These are phyloP conservation scores for Pelargonium myrrhifolium DNA, from an alignment of 441 rosid genomes.

Conservation along the genomic window DNA sequence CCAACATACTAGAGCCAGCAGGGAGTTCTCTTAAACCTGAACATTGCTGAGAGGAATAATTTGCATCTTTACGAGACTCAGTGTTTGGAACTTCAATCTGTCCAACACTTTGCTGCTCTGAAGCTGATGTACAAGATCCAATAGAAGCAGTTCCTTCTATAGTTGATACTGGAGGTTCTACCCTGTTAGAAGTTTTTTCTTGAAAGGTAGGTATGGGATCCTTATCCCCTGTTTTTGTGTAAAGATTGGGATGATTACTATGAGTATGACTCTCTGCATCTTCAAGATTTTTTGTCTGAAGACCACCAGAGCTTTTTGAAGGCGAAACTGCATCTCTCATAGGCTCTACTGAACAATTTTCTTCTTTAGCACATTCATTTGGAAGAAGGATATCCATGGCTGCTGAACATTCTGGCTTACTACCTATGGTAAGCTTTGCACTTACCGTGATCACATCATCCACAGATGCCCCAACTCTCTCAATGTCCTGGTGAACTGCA, in stretches of 20 bases:
- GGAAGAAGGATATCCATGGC: conserved; percentile 29
- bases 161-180: conserved; percentile 26
- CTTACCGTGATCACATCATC: conserved; percentile 24
- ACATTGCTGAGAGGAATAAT: conserved; percentile 21
- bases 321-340: conserved; percentile 27
- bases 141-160: conserved; percentile 26
- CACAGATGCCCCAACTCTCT: conserved; percentile 25
- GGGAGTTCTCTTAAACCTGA: conserved; percentile 19
- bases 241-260: conserved; percentile 23
- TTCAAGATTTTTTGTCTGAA: conserved; percentile 31
- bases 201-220: conserved; percentile 27
- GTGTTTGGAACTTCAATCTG: conserved; percentile 32
- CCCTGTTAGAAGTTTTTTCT: conserved; percentile 33
- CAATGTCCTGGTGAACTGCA: conserved; percentile 29
- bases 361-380: conserved; percentile 28
- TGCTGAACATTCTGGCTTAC: conserved; percentile 30
- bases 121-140: conserved; percentile 29
- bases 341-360: conserved; percentile 33
- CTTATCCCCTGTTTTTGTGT: conserved; percentile 20
- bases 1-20: conserved; percentile 35
- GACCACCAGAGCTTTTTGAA: conserved; percentile 31
- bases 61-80: conserved; percentile 29
- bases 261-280: conserved; percentile 30
- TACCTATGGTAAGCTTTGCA: conserved; percentile 23
- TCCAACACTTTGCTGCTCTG: conserved; percentile 31